Evolutionary conservation across 1,139 yeast genomes (phyloP).

Genomic region (Kodamaea fungicola): DNA sequence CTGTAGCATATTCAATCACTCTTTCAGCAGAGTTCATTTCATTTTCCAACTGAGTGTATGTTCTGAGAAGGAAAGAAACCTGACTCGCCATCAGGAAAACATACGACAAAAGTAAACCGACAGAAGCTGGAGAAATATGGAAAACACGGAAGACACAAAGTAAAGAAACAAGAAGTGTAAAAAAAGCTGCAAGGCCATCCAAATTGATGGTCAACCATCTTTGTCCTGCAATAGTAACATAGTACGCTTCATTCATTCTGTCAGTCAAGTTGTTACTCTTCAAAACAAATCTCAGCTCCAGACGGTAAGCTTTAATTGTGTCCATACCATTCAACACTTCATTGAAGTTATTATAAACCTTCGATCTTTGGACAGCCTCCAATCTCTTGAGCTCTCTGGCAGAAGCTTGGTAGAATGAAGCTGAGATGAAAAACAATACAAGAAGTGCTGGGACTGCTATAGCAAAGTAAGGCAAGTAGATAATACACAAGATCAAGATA

Average conservation of each 20-base stretch:
- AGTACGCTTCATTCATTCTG: conserved; percentile 16
- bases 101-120: conserved; percentile 66
- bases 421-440: conserved; percentile 11
- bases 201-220: conserved; percentile 16
- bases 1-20: conserved; percentile 59
- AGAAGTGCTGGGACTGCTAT: conserved; percentile 17
- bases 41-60: conserved; percentile 67
- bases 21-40: conserved; percentile 85
- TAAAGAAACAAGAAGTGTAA: conserved; percentile 45
- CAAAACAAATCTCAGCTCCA: conserved; percentile 10
- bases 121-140: conserved; percentile 55
- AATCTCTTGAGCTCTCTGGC: conserved; percentile 17
- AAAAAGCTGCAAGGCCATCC: conserved; percentile 12
- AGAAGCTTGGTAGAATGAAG: conserved; percentile 17
- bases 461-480: conserved; percentile 48
- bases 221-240: conserved; percentile 14
- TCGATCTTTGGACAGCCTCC: conserved; percentile 19
- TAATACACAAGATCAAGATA: conserved; percentile 58
- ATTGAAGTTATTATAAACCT: conserved; percentile 19
- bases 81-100: conserved; percentile 44
- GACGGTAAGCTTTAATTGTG: conserved; percentile 15
- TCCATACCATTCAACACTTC: conserved; percentile 17
- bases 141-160: conserved; percentile 63
- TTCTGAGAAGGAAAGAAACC: conserved; percentile 43
- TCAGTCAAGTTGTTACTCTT: conserved; percentile 12